Evolutionary conservation across 768 basidiomycete species (phyloP), one percentile per base, ranked within the genome.

Genomic region (Dentipellis sp.): DNA sequence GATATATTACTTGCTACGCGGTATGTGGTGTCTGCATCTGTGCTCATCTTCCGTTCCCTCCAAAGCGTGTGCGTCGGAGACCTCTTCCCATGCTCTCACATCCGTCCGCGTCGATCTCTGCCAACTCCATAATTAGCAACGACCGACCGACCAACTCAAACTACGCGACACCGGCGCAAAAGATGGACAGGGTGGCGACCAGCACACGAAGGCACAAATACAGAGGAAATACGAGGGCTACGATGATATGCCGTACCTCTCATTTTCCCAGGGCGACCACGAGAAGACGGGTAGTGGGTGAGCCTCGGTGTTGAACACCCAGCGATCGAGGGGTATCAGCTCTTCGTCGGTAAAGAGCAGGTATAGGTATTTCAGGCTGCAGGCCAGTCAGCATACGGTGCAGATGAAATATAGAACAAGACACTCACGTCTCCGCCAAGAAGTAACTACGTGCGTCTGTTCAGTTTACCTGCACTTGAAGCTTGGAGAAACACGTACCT

Each of bases 251-350:
- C 68, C 66, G 56, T 75, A 79, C 36, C 56, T 56, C 48, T 66
- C 61, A 54, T 71, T 76, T 66, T 86, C 81, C 58, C 69, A 69
- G 39, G 67, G 66, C 1, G 75, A 77, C 84, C 83, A 87, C 50
- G 75, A 62, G 59, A 88, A 86, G 21, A 88, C 74, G 8, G 84
- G 86, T 23, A 90, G 71, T 8, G 89, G 85, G 66, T 91, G 90
- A 0, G 87, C 89, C 67, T 77, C 76, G 14, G 76, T 78, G 59
- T 75, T 75, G 68, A 77, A 75, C 46, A 76, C 73, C 65, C 66
- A 76, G 19, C 68, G 63, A 62, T 76, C 73, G 22, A 76, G 65
- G 14, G 74, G 72, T 37, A 88, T 62, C 3, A 77, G 74, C 58
- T 89, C 84, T 12, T 80, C 76, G 22, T 87, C 76, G 48, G 73